A percentile compares a stretch with the other conserved stretches of the same genome.
phyloP scores from a whole-genome alignment of 2,329 filamentous ascomycete species.

The Alternaria ethzedia region DNA sequence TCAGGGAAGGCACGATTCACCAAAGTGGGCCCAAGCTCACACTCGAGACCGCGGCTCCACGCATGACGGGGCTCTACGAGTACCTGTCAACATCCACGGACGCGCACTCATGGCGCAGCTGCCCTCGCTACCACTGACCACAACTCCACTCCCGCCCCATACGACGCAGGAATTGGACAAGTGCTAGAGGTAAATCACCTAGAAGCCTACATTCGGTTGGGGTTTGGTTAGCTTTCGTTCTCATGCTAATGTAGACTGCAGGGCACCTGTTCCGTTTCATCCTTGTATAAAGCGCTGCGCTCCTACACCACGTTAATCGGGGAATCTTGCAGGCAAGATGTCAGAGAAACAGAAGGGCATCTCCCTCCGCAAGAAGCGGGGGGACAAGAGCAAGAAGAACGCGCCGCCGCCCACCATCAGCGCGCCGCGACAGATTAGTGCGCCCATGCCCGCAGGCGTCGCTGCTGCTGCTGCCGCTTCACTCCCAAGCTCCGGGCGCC shows the following conservation, averaged over 20 bases:
- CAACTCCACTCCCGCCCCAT: neutral
- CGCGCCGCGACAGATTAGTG: constrained; percentile 62
- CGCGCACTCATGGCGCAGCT: neutral
- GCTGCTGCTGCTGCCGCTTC: constrained; percentile 33
- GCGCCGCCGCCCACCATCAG: constrained; percentile 52
- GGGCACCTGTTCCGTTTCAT: neutral
- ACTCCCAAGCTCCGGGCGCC: constrained; percentile 44
- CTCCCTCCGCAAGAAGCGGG: constrained; percentile 69
- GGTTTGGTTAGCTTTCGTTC: neutral
- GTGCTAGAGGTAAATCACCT: neutral
- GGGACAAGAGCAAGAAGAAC: constrained; percentile 62
- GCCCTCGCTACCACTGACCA: neutral
- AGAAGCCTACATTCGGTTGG: neutral
- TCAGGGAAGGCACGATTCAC: constrained; percentile 30
- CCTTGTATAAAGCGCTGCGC: neutral
- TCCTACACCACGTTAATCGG: neutral
- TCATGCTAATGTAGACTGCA: neutral
- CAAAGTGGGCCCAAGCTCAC: constrained; percentile 32
- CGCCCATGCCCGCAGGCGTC: constrained; percentile 44
- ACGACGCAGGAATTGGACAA: neutral
- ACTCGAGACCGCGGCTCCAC: constrained; percentile 17
- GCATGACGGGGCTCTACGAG: constrained; percentile 3
- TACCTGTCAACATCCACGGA: constrained; percentile 11
- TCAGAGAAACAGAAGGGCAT: constrained; percentile 62
- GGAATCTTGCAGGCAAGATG: constrained; percentile 43